These are phyloP conservation scores for Clavispora phyllophila DNA, from an alignment of 805 yeast genomes.

Conservation along the genomic window DNA sequence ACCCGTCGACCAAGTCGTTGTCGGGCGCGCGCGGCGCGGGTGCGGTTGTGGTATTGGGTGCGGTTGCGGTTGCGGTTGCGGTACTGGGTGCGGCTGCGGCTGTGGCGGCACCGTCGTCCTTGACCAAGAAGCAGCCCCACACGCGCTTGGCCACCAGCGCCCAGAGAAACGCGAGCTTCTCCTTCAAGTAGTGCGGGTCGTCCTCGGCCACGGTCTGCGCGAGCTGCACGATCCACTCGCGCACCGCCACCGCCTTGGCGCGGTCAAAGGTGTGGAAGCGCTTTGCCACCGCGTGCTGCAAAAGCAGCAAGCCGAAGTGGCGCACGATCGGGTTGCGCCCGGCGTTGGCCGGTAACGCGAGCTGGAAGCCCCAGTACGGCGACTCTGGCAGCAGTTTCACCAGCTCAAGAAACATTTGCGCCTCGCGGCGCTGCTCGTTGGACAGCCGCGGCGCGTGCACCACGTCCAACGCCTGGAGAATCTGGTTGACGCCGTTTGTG, in stretches of 20 bases:
- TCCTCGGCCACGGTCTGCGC: constrained; percentile 50
- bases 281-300: constrained; percentile 64
- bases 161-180: constrained; percentile 87
- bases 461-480: constrained; percentile 69
- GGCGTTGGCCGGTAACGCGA: constrained; percentile 61
- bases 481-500: constrained; percentile 63
- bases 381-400: constrained; percentile 76
- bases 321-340: constrained; percentile 64
- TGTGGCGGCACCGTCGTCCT: constrained; percentile 26
- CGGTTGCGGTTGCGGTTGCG: constrained; percentile 19
- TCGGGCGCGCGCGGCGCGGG: constrained; percentile 1
- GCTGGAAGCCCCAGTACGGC: constrained; percentile 88
- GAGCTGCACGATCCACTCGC: constrained; percentile 82
- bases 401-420: constrained; percentile 64
- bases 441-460: constrained; percentile 64
- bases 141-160: constrained; percentile 82
- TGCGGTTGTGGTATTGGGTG: constrained; percentile 20
- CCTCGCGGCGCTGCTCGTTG: constrained; percentile 51
- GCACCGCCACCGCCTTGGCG: constrained; percentile 59
- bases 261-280: constrained; percentile 51
- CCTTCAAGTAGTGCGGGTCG: constrained; percentile 88
- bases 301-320: constrained; percentile 81
- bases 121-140: constrained; percentile 76
- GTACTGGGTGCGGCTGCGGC: background rate
- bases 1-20: constrained; percentile 57